Percentiles rank a stretch among this genome's conserved stretches.
Conservation (phyloP, 768 basidiomycete genomes). For the Psilocybe tampanensis region DNA sequence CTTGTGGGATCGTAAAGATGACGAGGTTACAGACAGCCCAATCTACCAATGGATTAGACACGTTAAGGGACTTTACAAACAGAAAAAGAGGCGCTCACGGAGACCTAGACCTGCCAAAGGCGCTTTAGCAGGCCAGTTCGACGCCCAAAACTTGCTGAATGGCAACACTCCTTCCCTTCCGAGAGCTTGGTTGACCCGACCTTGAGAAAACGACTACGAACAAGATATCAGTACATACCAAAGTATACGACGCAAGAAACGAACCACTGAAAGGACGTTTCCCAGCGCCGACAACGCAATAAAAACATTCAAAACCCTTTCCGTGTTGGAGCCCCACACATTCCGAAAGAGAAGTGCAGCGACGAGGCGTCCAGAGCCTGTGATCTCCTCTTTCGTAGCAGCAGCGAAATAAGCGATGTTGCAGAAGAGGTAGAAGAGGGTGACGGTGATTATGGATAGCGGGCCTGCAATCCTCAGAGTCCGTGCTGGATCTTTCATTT, state of each 20-base stretch:
- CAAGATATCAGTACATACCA: conserved; percentile 22
- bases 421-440: conserved; percentile 58
- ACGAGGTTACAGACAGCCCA: conserved; percentile 39
- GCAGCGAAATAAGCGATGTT: conserved; percentile 72
- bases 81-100: conserved; percentile 35
- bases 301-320: conserved; percentile 32
- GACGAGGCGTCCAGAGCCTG: conserved; percentile 56
- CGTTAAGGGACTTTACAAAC: too few species aligned
- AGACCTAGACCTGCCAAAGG: conserved; percentile 58
- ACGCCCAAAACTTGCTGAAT: conserved; percentile 60
- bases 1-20: conserved; percentile 49
- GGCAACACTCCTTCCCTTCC: conserved; percentile 66
- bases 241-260: conserved; percentile 30
- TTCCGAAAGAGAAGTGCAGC: conserved; percentile 70
- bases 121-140: conserved; percentile 61
- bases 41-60: conserved; percentile 20
- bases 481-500: conserved; percentile 61
- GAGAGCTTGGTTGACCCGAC: conserved; percentile 60
- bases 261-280: conserved; percentile 52
- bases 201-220: conserved; percentile 28
- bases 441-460: conserved; percentile 54
- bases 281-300: conserved; percentile 61
- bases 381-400: conserved; percentile 67
- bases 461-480: conserved; percentile 70
- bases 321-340: conserved; percentile 57